phyloP scores from a whole-genome alignment of 768 basidiomycete genomes.

The Cyclocybe cylindracea region DNA sequence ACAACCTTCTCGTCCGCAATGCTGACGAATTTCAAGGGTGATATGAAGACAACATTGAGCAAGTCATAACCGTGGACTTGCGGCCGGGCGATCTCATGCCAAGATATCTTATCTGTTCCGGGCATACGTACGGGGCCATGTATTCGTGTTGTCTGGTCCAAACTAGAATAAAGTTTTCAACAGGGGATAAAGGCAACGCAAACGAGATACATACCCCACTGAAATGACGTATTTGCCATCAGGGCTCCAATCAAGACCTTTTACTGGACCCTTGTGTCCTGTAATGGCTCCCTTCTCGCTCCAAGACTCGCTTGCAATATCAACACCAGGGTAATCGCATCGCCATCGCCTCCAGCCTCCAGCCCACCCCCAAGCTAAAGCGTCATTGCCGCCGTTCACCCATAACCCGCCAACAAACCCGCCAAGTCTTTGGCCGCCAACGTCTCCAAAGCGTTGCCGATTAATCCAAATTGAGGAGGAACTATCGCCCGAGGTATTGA shows the following conservation, averaged over 20 bases:
- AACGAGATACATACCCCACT: slow-evolving; percentile 57
- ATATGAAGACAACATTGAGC: slow-evolving; percentile 75
- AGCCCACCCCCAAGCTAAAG: slow-evolving; percentile 89
- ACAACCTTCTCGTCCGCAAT: slow-evolving; percentile 96
- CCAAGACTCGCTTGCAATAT: slow-evolving; percentile 56
- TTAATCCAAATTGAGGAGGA: slow-evolving; percentile 85
- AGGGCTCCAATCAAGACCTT: slow-evolving; percentile 85
- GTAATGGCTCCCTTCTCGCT: slow-evolving; percentile 72
- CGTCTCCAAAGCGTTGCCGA: slow-evolving; percentile 87
- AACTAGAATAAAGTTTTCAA: slow-evolving; percentile 39
- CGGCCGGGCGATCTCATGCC: slow-evolving; percentile 91
- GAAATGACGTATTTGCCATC: slow-evolving; percentile 85
- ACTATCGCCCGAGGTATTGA: slow-evolving; percentile 32
- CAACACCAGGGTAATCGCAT: slow-evolving; percentile 26
- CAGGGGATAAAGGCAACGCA: background rate
- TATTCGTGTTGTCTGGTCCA: slow-evolving; percentile 91
- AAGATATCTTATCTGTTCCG: slow-evolving; percentile 27
- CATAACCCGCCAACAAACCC: slow-evolving; percentile 94
- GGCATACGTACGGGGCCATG: slow-evolving; percentile 55
- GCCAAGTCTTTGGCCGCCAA: slow-evolving; percentile 87
- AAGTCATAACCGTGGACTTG: slow-evolving; percentile 98
- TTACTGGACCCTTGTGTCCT: slow-evolving; percentile 85
- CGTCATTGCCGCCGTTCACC: slow-evolving; percentile 62
- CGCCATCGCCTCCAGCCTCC: slow-evolving; percentile 93
- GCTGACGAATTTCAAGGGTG: slow-evolving; percentile 78